Percentiles rank a stretch among this genome's conserved stretches.
phyloP scores from a whole-genome alignment of 2,329 filamentous ascomycete genomes.

The Colletotrichum sp. region DNA sequence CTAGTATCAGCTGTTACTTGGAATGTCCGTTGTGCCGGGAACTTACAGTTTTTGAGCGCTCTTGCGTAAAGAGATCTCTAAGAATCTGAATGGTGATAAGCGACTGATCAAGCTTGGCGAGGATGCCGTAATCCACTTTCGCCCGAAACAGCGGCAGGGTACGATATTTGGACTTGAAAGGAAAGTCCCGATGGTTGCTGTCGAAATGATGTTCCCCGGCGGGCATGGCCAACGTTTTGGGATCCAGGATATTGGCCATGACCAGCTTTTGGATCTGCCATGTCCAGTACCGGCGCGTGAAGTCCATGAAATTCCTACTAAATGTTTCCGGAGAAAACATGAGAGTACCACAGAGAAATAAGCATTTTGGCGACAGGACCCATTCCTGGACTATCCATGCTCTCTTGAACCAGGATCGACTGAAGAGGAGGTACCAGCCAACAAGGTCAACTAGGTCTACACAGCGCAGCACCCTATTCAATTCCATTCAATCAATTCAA shows the following conservation, averaged over 20 bases:
- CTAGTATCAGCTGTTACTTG: accelerated
- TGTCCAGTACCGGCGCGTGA: too few relatives aligned
- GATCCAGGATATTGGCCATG: accelerated
- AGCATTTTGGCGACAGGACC: accelerated
- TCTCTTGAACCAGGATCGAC: background rate
- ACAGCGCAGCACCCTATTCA: too few relatives aligned
- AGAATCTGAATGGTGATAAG: too few relatives aligned
- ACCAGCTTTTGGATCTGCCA: too few relatives aligned
- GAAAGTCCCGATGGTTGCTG: too few relatives aligned
- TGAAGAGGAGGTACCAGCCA: background rate
- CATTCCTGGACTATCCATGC: background rate
- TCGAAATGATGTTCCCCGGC: too few relatives aligned
- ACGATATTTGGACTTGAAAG: accelerated
- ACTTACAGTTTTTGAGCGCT: background rate
- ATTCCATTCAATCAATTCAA: too few relatives aligned
- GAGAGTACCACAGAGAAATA: background rate
- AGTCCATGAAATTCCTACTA: too few relatives aligned
- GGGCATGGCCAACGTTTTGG: background rate
- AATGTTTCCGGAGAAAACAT: too few relatives aligned
- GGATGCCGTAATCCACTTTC: accelerated
- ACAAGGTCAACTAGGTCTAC: too few relatives aligned
- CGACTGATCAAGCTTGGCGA: accelerated
- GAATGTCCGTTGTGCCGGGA: accelerated
- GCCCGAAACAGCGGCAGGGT: background rate
- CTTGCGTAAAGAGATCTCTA: too few relatives aligned